phyloP scores from a whole-genome alignment of 2,329 filamentous ascomycete genomes.

The Fusarium compactum region DNA sequence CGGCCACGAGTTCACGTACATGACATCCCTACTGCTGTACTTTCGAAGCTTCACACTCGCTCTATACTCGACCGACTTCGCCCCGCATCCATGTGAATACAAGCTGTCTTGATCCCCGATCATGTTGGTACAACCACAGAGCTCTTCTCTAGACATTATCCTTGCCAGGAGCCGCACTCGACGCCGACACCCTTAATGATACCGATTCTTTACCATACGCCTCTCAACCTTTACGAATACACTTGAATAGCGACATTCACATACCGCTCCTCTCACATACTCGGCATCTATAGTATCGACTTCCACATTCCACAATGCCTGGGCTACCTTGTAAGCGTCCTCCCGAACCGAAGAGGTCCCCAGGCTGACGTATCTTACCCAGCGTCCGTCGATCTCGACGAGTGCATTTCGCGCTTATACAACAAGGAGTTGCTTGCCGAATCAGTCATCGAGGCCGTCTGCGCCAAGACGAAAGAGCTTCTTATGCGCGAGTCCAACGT shows the following conservation, averaged over 20 bases:
- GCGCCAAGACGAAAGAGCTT: conserved; percentile 98
- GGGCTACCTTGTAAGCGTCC: conserved; percentile 65
- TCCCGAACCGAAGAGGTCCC: conserved; percentile 8
- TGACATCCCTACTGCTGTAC: neutral
- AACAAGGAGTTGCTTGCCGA: conserved; percentile 97
- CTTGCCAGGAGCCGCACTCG: conserved; percentile 53
- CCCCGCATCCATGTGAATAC: conserved; percentile 51
- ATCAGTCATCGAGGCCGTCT: conserved; percentile 98
- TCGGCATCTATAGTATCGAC: conserved; percentile 9
- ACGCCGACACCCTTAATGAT: conserved; percentile 57
- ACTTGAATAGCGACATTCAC: conserved; percentile 13
- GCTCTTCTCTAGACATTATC: conserved; percentile 52
- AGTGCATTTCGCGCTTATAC: conserved; percentile 97
- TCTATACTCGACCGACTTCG: conserved; percentile 20
- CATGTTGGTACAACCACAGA: conserved; percentile 57
- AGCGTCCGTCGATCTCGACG: conserved; percentile 98
- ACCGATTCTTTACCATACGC: conserved; percentile 51
- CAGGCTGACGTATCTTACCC: conserved; percentile 31
- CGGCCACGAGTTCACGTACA: neutral
- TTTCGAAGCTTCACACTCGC: neutral
- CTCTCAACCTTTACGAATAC: conserved; percentile 20
- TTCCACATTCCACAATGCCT: conserved; percentile 60
- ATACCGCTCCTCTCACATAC: conserved; percentile 1
- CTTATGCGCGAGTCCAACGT: conserved; percentile 99
- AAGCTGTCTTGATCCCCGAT: conserved; percentile 50